Conservation (phyloP, 2,329 filamentous ascomycete species). For the Monilinia vaccinii-corymbosi region DNA sequence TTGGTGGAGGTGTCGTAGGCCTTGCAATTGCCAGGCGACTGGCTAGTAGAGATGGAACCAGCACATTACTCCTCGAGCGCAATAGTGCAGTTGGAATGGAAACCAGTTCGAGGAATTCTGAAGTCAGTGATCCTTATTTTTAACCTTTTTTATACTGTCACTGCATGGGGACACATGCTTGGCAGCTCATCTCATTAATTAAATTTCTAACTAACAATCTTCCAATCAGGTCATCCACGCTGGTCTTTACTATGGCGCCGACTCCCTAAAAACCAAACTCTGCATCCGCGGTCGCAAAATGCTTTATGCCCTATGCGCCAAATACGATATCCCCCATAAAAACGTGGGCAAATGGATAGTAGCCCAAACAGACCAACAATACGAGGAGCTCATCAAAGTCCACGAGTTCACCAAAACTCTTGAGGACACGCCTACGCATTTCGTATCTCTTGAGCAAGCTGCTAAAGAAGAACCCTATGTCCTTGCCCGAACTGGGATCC, state of each 20-base stretch:
- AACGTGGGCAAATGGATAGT: conserved; percentile 92
- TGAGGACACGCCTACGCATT: conserved; percentile 58
- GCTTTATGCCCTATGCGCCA: conserved; percentile 69
- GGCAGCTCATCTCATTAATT: not conserved
- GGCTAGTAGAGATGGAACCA: conserved; percentile 47
- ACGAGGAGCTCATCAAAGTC: conserved; percentile 39
- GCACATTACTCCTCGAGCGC: conserved; percentile 58
- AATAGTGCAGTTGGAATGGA: conserved; percentile 58
- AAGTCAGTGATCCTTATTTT: conserved; percentile 31
- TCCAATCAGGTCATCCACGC: conserved; percentile 74
- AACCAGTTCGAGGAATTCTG: conserved; percentile 63
- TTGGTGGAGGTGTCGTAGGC: conserved; percentile 62
- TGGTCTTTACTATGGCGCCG: conserved; percentile 60
- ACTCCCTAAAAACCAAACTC: conserved; percentile 70
- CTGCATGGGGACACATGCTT: not conserved
- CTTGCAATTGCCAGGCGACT: conserved; percentile 57
- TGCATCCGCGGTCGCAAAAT: conserved; percentile 70
- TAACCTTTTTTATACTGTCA: not conserved
- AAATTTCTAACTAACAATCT: not conserved
- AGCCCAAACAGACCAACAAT: conserved; percentile 65
- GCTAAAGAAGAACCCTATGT: conserved; percentile 63
- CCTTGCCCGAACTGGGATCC: conserved; percentile 57
- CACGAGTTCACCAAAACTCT: conserved; percentile 36
- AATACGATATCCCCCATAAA: conserved; percentile 57
- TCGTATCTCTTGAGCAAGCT: conserved; percentile 57